These are phyloP conservation scores for Podospora pseudoanserina DNA, from an alignment of 495 filamentous ascomycete species.

Conservation along the genomic window DNA sequence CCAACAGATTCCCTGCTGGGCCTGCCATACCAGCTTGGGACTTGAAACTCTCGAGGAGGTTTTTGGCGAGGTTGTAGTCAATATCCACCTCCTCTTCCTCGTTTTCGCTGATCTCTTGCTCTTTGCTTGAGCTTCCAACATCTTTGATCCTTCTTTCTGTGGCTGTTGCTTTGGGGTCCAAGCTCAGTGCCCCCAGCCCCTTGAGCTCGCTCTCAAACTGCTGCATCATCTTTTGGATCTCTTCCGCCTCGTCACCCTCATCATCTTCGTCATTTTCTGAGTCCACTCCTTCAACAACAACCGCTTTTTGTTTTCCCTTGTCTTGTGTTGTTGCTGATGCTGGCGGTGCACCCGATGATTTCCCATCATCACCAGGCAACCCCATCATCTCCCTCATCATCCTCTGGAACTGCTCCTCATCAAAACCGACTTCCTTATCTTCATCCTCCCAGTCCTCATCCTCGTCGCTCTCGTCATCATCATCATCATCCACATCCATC, in stretches of 20 bases:
- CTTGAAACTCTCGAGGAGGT: conserved; percentile 88
- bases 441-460: conserved; percentile 50
- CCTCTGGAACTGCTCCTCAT: conserved; percentile 76
- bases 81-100: conserved; percentile 60
- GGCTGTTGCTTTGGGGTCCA: conserved; percentile 44
- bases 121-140: conserved; percentile 18
- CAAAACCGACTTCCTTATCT: conserved; percentile 72
- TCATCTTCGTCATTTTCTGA: conserved; percentile 30
- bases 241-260: conserved; percentile 60
- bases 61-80: conserved; percentile 85
- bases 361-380: conserved; percentile 46
- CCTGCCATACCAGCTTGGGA: conserved; percentile 80
- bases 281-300: conserved; percentile 14
- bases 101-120: conserved; percentile 34
- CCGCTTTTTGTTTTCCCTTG: conserved; percentile 21
- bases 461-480: conserved; percentile 41
- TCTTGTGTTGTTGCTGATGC: conserved; percentile 22
- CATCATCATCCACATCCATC: conserved; percentile 40
- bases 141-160: conserved; percentile 14
- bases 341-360: neutral
- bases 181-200: conserved; percentile 66
- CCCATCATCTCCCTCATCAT: conserved; percentile 98
- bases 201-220: conserved; percentile 81
- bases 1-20: conserved; percentile 79
- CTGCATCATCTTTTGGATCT: conserved; percentile 67